Conservation (phyloP, 2,329 filamentous ascomycete genomes). For the Bimuria novae-zelandiae region DNA sequence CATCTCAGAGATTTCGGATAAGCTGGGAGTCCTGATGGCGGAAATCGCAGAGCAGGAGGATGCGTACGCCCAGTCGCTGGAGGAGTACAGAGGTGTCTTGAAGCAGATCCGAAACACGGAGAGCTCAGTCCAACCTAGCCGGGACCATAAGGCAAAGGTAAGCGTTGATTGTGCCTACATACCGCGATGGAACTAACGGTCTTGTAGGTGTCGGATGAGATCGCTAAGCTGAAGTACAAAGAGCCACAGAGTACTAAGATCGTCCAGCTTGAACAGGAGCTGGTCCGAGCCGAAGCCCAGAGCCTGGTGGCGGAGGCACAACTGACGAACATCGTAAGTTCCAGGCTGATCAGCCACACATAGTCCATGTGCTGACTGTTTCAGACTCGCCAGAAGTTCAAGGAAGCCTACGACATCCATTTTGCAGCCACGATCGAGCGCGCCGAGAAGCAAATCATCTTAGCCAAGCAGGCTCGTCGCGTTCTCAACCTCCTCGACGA, state of each 20-base stretch:
- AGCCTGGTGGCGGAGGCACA: slow-evolving; percentile 96
- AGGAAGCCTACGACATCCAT: slow-evolving; percentile 89
- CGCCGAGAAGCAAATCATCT: slow-evolving; percentile 93
- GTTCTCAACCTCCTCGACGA: slow-evolving; percentile 87
- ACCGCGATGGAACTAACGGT: slow-evolving; percentile 14
- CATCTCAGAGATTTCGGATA: slow-evolving; percentile 89
- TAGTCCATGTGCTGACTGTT: slow-evolving; percentile 20
- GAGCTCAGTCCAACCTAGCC: slow-evolving; percentile 88
- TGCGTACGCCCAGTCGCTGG: slow-evolving; percentile 79
- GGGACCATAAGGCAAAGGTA: slow-evolving; percentile 80
- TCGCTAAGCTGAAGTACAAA: slow-evolving; percentile 87
- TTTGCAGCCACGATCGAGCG: slow-evolving; percentile 92
- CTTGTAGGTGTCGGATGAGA: slow-evolving; percentile 78
- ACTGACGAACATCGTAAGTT: slow-evolving; percentile 84
- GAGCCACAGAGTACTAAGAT: slow-evolving; percentile 84
- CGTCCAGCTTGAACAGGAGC: slow-evolving; percentile 89
- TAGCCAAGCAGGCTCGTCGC: slow-evolving; percentile 86
- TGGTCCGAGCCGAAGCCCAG: slow-evolving; percentile 94
- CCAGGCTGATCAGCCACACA: neutral
- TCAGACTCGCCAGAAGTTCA: slow-evolving; percentile 94
- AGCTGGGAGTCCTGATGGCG: slow-evolving; percentile 87
- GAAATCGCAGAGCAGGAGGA: slow-evolving; percentile 97
- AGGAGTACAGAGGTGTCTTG: slow-evolving; percentile 79
- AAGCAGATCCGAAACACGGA: slow-evolving; percentile 97
- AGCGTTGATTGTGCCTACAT: neutral